A percentile compares a stretch with the other conserved stretches of the same genome.
phyloP scores from a whole-genome alignment of 257 asterid genomes.

The Nicotiana benthamiana region DNA sequence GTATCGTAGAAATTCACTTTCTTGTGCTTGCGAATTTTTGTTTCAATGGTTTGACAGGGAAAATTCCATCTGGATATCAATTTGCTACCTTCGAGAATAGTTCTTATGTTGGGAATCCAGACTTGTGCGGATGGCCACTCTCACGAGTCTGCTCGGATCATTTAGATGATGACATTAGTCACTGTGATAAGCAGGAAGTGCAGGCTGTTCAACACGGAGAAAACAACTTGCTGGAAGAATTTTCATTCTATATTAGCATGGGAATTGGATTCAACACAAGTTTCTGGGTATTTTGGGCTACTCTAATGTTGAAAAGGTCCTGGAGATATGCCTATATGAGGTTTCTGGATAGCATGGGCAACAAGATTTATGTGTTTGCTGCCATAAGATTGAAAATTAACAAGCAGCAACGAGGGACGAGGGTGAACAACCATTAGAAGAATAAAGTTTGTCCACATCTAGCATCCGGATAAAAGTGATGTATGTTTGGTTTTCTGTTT shows the following conservation, averaged over 20 bases:
- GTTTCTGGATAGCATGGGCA: neutral
- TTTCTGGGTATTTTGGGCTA: neutral
- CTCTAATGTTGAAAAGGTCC: neutral
- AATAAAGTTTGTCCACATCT: neutral
- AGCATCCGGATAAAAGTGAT: neutral
- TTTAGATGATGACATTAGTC: neutral
- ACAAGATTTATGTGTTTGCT: slow-evolving; percentile 8
- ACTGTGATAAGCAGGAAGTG: neutral
- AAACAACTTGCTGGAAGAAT: neutral
- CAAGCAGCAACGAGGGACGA: neutral
- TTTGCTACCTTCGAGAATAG: rapidly evolving
- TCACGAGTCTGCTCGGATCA: neutral
- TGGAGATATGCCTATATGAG: slow-evolving; percentile 9
- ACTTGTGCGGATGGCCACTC: neutral
- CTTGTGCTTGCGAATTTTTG: rapidly evolving
- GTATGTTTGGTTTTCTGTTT: slow-evolving; percentile 3
- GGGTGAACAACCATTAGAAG: neutral
- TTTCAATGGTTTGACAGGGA: neutral
- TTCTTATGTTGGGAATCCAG: neutral
- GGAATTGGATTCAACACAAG: neutral
- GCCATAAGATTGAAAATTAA: neutral
- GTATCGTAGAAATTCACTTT: rapidly evolving
- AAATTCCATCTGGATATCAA: neutral
- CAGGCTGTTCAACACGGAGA: neutral
- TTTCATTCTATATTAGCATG: neutral